A percentile compares a stretch with the other conserved stretches of the same genome.
phyloP scores from a whole-genome alignment of 495 filamentous ascomycete genomes.

The Trichoderma reesei region DNA sequence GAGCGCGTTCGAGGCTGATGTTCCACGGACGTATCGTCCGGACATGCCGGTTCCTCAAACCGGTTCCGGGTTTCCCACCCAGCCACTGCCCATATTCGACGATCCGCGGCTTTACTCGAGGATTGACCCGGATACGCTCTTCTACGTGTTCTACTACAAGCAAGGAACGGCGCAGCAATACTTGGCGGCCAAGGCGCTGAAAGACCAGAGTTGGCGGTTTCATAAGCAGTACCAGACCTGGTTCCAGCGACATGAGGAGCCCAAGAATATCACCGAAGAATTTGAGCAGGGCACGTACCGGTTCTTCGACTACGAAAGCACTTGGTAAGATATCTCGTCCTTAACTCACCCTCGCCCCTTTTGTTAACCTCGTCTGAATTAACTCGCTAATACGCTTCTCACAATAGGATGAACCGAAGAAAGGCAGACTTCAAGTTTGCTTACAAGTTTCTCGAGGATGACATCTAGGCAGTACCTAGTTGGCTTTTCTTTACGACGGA shows the following conservation, averaged over 20 bases:
- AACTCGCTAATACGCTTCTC: slow-evolving; percentile 16
- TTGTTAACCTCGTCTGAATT: neutral
- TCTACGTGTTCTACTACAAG: slow-evolving; percentile 98
- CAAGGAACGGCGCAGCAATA: slow-evolving; percentile 95
- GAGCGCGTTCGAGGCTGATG: slow-evolving; percentile 66
- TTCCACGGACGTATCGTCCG: slow-evolving; percentile 74
- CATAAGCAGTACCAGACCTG: slow-evolving; percentile 99
- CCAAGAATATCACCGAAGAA: slow-evolving; percentile 95
- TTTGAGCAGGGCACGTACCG: slow-evolving; percentile 97
- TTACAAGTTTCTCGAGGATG: slow-evolving; percentile 94
- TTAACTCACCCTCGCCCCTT: slow-evolving; percentile 14
- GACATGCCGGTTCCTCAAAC: slow-evolving; percentile 55
- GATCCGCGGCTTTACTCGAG: slow-evolving; percentile 78
- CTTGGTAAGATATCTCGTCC: slow-evolving; percentile 58
- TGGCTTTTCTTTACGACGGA: neutral
- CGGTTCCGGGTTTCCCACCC: slow-evolving; percentile 85
- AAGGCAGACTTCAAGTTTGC: slow-evolving; percentile 98
- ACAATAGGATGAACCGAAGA: slow-evolving; percentile 88
- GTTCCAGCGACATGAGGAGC: slow-evolving; percentile 98
- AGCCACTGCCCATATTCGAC: slow-evolving; percentile 80
- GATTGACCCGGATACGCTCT: slow-evolving; percentile 93
- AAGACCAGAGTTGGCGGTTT: slow-evolving; percentile 96
- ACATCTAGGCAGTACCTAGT: slow-evolving; percentile 24
- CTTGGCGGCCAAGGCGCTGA: slow-evolving; percentile 88
- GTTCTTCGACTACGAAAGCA: slow-evolving; percentile 99